Conservation (phyloP, 305 asterid genomes). For the Ajuga reptans region DNA sequence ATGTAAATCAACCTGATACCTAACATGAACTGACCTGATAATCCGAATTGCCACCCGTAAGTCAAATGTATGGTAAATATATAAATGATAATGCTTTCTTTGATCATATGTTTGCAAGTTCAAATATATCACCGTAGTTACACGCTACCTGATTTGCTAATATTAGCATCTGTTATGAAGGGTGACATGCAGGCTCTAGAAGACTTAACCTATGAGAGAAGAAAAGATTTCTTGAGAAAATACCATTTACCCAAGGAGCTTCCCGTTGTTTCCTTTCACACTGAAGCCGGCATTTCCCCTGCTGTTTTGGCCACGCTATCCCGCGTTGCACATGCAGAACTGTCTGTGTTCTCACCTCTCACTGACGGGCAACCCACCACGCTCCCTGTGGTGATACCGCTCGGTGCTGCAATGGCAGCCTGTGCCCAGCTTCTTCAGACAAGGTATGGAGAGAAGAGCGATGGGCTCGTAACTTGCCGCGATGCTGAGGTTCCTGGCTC, state of each 20-base stretch:
- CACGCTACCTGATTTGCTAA: constrained; percentile 6
- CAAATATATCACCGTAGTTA: neutral
- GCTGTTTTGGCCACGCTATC: constrained; percentile 82
- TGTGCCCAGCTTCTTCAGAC: constrained; percentile 87
- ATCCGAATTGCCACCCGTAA: no score
- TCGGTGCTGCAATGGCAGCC: constrained; percentile 93
- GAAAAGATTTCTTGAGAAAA: constrained; percentile 63
- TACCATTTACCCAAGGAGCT: constrained; percentile 67
- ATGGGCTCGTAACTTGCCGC: constrained; percentile 80
- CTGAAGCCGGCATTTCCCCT: constrained; percentile 85
- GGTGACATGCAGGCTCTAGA: constrained; percentile 93
- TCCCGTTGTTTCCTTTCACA: constrained; percentile 74
- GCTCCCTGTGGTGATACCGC: constrained; percentile 78
- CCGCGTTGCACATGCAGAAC: constrained; percentile 83
- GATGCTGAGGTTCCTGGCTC: constrained; percentile 98
- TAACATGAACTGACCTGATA: no score
- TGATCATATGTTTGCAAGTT: neutral
- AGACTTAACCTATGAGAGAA: constrained; percentile 73
- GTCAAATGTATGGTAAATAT: no score
- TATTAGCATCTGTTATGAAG: constrained; percentile 32
- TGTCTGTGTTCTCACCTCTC: constrained; percentile 44
- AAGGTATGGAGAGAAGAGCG: constrained; percentile 87
- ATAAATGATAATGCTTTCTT: neutral
- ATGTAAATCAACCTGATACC: no score
- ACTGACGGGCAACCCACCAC: constrained; percentile 45